phyloP scores from a whole-genome alignment of 306 rosid genomes.

The Casuarina cunninghamiana region DNA sequence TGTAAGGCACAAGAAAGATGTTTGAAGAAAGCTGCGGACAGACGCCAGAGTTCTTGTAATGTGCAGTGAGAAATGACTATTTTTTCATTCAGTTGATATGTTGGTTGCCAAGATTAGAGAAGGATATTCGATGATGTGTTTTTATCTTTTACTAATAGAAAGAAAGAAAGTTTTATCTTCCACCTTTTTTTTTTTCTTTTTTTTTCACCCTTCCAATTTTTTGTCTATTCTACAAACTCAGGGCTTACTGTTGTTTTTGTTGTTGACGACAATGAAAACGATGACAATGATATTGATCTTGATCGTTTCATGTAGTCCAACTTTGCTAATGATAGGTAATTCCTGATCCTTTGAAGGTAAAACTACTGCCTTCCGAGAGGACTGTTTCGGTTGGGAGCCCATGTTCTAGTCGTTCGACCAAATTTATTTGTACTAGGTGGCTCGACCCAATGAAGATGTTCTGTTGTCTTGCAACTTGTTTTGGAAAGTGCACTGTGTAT shows the following conservation, averaged over 20 bases:
- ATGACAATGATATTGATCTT: not conserved
- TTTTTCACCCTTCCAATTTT: no score
- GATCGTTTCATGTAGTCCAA: not conserved
- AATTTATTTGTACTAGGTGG: no score
- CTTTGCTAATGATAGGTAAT: not conserved
- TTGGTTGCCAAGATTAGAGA: conserved; percentile 8
- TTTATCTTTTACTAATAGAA: not conserved
- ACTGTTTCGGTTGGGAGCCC: not conserved
- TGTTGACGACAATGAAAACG: not conserved
- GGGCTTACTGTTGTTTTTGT: not conserved
- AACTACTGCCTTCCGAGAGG: not conserved
- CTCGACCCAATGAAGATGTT: not conserved
- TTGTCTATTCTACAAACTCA: no score
- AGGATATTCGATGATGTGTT: conserved; percentile 2
- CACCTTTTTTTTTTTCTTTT: no score
- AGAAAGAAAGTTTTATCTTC: not conserved
- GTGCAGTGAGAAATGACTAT: conserved; percentile 34
- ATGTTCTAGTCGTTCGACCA: not conserved
- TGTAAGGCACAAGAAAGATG: conserved; percentile 40
- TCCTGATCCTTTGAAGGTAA: not conserved
- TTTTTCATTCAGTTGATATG: conserved; percentile 23
- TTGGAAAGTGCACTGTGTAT: not conserved
- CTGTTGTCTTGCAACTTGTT: not conserved
- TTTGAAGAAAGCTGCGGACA: conserved; percentile 25
- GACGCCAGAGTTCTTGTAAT: conserved; percentile 47